Base-by-base conservation (phyloP, 441 rosid genomes). In the Croton laevigatus region DNA sequence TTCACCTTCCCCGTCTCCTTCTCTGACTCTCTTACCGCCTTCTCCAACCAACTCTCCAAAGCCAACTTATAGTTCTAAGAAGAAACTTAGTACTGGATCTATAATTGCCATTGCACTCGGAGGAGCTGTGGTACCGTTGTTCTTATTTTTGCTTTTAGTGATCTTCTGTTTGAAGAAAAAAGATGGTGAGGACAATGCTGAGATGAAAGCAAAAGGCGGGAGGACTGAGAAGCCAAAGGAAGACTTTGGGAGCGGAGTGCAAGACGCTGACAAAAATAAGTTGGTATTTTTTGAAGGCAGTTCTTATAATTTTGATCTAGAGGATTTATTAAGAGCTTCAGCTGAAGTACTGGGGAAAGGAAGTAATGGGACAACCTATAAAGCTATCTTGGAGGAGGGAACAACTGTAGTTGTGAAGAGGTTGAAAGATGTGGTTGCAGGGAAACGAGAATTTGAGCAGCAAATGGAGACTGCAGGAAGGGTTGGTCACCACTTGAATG, bases 261-360 rank as follows among this genome's bases (percentile, higher is more conserved):
- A 19, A 71, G 96, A 77, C 79, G 80, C 77, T 67, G 82, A 75
- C 89, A 89, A 66, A 88, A 90, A 89, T 75, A 86, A 87, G 73
- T 65, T 94, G 72, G 85, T 85, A 60, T 94, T 90, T 86, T 88
- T 89, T 7, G 88, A 84, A 75, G 99, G 98, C 6, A 84, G 89
- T 53, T 74, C 77, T 52, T 85, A 84, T 74, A 76, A 88, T 38
- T 94, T 90, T 20, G 93, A 92, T 79, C 86, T 94, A 6, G 94
- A 89, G 78, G 96, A 94, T 76, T 75, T 94, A 34, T 68, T 92
- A 80, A 88, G 97, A 83, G 95, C 98, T 62, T 91, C 98, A 10
- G 99, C 97, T 37, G 99, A 94, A 79, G 96, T 94, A 49, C 83
- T 92, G 4, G 99, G 99, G 49, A 92, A 94, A 65, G 98, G 99